Conservation (phyloP, 2,329 filamentous ascomycete genomes). For the Plectosphaerella sp. region DNA sequence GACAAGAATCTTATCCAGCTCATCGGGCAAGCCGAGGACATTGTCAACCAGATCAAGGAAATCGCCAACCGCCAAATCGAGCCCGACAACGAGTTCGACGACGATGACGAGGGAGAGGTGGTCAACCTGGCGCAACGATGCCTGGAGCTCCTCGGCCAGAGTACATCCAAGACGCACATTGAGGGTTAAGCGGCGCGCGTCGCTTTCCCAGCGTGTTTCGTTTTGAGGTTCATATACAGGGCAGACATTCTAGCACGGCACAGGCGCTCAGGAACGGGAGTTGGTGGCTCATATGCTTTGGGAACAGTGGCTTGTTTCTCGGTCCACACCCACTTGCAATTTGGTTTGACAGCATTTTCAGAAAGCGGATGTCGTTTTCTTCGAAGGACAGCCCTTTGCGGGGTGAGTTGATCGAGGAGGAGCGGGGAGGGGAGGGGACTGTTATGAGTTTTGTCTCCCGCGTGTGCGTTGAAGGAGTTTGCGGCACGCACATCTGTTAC, state of each 20-base stretch:
- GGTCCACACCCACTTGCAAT: too few species aligned
- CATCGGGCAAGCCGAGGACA: slow-evolving; percentile 85
- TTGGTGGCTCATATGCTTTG: neutral
- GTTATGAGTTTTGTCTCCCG: neutral
- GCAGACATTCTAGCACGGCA: neutral
- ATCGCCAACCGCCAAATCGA: slow-evolving; percentile 89
- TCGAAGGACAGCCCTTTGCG: neutral
- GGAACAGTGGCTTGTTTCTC: too few species aligned
- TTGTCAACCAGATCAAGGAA: slow-evolving; percentile 85
- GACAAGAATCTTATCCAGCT: slow-evolving; percentile 83
- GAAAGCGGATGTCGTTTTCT: neutral
- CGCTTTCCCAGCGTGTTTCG: slow-evolving; percentile 4
- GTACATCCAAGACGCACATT: slow-evolving; percentile 72
- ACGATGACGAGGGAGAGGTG: slow-evolving; percentile 81
- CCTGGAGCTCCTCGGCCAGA: slow-evolving; percentile 77
- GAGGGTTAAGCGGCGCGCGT: slow-evolving; percentile 54
- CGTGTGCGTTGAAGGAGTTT: too few species aligned
- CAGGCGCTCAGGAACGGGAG: neutral
- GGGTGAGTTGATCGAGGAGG: too few species aligned
- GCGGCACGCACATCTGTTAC: too few species aligned
- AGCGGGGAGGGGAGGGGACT: neutral
- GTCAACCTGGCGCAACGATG: slow-evolving; percentile 87
- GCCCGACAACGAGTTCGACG: slow-evolving; percentile 80
- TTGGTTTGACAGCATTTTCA: neutral
- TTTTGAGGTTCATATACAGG: neutral